Evolutionary conservation across 2,329 filamentous ascomycete species (phyloP), one percentile per base, ranked within the genome.

Genomic region (Pseudodiploospora longispora): DNA sequence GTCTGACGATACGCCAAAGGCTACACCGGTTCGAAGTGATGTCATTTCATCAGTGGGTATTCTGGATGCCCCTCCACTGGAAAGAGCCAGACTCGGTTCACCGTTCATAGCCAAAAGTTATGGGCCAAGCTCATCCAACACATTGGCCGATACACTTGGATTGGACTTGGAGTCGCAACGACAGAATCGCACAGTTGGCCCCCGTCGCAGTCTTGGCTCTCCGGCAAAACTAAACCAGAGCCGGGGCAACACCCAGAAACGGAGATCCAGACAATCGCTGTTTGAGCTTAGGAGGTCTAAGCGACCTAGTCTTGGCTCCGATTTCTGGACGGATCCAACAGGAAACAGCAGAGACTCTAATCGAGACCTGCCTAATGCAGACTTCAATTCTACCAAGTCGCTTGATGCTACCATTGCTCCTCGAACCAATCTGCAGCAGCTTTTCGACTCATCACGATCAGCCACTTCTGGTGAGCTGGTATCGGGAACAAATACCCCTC

Each of bases 81-180:
- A 39, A 38, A 41, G 42, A 41, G 34, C 28, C 31, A 67, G 69
- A 4, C 66, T 78, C 3, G 74, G 70, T 2, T 79, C 77, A 4
- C 76, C 77, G 0, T 80, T 82, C 47, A 62, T 67, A 19, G 70
- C 76, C 30, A 73, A 68, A 48, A 82, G 77, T 51, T 82, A 82
- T 51, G 79, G 79, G 0, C 79, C 78, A 1, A 81, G 75, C 59
- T 78, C 77, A 9, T 79, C 78, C 4, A 66, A 62, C 12, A 67
- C 69, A 1, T 59, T 78, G 6, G 64, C 64, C 4, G 67, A 66
- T 6, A 63, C 61, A 36, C 57, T 67, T 7, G 55, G 54, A 10
- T 48, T 59, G 10, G 53, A 53, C 36, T 44, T 61, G 4, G 61
- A 63, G 38, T 55, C 62, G 3, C 63, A 62, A 31, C 58, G 67